These are phyloP conservation scores for Botryosphaeria dothidea DNA, from an alignment of 2,329 filamentous ascomycete genomes.

Conservation along the genomic window DNA sequence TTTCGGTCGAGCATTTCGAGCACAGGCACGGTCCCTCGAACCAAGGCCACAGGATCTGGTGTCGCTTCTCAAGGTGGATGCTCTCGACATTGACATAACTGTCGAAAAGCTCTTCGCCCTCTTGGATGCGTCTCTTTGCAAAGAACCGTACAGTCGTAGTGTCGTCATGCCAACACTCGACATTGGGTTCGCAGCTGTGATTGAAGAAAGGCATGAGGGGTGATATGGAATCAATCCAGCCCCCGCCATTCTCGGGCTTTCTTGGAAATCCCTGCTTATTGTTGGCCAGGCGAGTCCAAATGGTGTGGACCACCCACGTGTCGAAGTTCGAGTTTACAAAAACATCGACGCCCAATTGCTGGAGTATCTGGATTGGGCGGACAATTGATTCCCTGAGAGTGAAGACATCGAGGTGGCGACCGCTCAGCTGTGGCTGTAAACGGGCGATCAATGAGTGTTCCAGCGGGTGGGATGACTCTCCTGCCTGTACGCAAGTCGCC, in stretches of 20 bases:
- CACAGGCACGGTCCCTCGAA: conserved; percentile 23
- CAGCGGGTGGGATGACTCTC: conserved; percentile 25
- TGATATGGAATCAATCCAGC: conserved; percentile 31
- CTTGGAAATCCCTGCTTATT: conserved; percentile 31
- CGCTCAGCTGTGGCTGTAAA: conserved; percentile 31
- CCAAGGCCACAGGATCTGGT: conserved; percentile 23
- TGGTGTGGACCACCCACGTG: conserved; percentile 33
- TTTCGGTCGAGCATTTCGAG: conserved; percentile 14
- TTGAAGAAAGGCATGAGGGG: conserved; percentile 35
- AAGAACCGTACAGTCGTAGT: conserved; percentile 23
- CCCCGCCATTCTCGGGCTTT: conserved; percentile 24
- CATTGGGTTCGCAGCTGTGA: conserved; percentile 36
- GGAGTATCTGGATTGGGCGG: conserved; percentile 30
- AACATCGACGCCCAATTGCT: conserved; percentile 31
- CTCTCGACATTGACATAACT: conserved; percentile 22
- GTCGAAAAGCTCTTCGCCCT: conserved; percentile 24
- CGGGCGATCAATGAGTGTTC: conserved; percentile 30
- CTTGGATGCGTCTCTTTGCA: conserved; percentile 10
- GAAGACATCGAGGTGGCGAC: conserved; percentile 31
- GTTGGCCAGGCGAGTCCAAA: conserved; percentile 34
- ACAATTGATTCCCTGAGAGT: conserved; percentile 31
- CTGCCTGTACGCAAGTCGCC: conserved; percentile 28
- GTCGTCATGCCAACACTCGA: conserved; percentile 23
- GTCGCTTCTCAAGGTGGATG: conserved; percentile 13
- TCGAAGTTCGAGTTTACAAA: conserved; percentile 30